Evolutionary conservation across 768 basidiomycete species (phyloP), one percentile per base, ranked within the genome.

Genomic region (Macrolepiota fuliginosa): DNA sequence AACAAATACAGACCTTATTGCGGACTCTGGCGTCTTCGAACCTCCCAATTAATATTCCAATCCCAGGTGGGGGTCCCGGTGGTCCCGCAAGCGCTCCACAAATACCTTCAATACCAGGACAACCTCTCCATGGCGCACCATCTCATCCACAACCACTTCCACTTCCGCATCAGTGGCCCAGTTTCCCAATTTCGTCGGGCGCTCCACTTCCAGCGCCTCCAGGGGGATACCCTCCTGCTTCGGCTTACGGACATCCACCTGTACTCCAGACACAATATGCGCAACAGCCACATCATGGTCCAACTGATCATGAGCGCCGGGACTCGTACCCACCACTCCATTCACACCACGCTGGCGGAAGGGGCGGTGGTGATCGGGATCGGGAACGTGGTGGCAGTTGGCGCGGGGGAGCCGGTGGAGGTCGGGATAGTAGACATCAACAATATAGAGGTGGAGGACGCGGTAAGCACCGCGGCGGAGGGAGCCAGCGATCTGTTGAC

Each of bases 1-100:
- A 90, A 53, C 91, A 92, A 69, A 84, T 92, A 39, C 86, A 89
- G 63, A 72, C 81, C 52, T 83, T 92, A 73, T 74, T 92, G 12
- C 81, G 82, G 37, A 80, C 87, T 0, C 77, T 92, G 17, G 77
- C 81, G 1, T 74, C 53, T 12, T 47, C 75, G 54, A 78, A 72
- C 50, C 54, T 70, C 68, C 39, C 64, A 69, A 47, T 54, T 63
- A 68, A 62, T 71, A 59, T 67, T 56, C 67, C 67, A 45, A 65
- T 63, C 22, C 63, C 63, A 17, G 62, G 64, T 56, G 63, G 66
- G 27, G 57, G 61, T 22, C 50, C 57, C 47, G 63, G 66, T 35
- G 57, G 61, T 22, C 50, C 57, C 47, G 53, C 65, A 29, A 49
- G 50, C n/a, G 19, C 63, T 19, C 61, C 63, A 45, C 62, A 58